Conservation (phyloP, 2,329 filamentous ascomycete genomes). For the Sporothrix euskadiensis region DNA sequence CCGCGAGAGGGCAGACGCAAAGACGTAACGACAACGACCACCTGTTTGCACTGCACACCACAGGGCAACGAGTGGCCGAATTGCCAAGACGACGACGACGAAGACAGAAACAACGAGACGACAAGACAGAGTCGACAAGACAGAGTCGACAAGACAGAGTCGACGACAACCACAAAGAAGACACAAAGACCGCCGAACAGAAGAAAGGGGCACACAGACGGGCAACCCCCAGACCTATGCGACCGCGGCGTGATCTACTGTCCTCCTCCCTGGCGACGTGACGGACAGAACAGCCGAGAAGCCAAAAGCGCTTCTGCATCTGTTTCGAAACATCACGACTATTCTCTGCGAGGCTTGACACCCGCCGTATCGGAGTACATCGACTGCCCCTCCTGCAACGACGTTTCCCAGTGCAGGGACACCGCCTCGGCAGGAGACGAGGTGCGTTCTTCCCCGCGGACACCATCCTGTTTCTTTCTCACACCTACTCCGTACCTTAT, state of each 20-base stretch:
- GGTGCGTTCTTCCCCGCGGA: background rate
- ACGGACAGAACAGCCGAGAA: background rate
- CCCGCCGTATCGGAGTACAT: background rate
- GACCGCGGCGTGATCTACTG: background rate
- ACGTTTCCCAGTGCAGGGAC: background rate
- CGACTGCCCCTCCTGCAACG: background rate
- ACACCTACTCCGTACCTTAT: background rate
- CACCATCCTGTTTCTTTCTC: background rate
- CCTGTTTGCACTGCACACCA: background rate
- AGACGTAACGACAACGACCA: background rate
- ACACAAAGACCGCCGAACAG: background rate
- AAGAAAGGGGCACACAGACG: background rate
- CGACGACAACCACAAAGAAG: background rate
- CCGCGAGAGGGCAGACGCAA: background rate
- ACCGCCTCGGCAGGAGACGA: background rate
- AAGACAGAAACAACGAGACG: background rate
- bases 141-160: background rate
- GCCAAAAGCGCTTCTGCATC: conserved; percentile 2
- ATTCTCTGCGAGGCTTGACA: background rate
- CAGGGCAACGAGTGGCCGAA: background rate
- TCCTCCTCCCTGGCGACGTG: background rate
- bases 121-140: background rate
- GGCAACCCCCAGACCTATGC: background rate
- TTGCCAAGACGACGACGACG: conserved; percentile 11
- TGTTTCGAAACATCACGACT: conserved; percentile 24